Evolutionary conservation across 306 rosid genomes (phyloP).

Genomic region (Pachyrhizus erosus): DNA sequence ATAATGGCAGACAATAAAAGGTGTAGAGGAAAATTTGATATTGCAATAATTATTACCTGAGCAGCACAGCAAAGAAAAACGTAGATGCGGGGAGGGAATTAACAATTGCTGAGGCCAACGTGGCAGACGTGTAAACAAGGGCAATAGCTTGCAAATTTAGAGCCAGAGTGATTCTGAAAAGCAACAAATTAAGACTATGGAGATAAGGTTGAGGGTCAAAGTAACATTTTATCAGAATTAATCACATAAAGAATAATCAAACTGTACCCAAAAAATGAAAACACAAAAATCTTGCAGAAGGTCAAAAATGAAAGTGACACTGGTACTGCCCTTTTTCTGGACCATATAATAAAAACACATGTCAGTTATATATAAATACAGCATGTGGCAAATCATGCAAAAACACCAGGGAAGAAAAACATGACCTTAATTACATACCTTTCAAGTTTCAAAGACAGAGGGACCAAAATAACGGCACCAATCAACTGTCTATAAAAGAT

Average conservation of each 20-base stretch:
- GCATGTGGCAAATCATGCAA: not conserved
- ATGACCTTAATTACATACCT: constrained; percentile 35
- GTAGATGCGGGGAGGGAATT: constrained; percentile 60
- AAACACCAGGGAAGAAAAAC: not conserved
- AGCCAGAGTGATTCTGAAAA: constrained; percentile 53
- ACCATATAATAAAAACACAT: constrained; percentile 20
- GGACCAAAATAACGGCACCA: constrained; percentile 57
- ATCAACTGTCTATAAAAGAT: constrained; percentile 56
- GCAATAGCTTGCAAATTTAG: constrained; percentile 53
- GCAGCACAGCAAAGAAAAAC: constrained; percentile 57
- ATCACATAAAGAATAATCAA: not conserved
- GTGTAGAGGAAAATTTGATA: not conserved
- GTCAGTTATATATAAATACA: constrained; percentile 7
- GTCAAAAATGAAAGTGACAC: constrained; percentile 48
- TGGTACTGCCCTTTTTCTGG: constrained; percentile 47
- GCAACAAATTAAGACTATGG: constrained; percentile 19
- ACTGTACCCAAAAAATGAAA: constrained; percentile 62
- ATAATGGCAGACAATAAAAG: not conserved
- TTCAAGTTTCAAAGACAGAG: constrained; percentile 53
- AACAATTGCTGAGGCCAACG: constrained; percentile 53
- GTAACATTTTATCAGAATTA: constrained; percentile 16
- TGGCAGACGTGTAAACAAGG: constrained; percentile 60
- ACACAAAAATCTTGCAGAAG: constrained; percentile 63
- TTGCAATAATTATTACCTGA: constrained; percentile 47
- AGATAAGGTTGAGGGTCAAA: not conserved